Conservation (phyloP, 192 early-diverging fungal species). For the Cetraspora pellucida region DNA sequence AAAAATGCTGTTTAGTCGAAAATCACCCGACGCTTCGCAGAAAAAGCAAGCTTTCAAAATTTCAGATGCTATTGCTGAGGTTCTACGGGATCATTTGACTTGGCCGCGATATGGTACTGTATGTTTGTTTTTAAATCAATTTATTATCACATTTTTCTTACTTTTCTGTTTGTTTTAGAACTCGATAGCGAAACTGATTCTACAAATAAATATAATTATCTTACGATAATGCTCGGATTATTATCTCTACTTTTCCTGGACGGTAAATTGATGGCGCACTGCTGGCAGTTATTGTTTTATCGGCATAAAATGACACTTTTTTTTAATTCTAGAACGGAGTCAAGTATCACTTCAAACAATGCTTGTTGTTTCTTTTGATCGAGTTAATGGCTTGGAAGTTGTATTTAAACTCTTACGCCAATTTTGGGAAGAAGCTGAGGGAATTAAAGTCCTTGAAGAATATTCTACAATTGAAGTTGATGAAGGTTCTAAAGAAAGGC, state of each 20-base stretch:
- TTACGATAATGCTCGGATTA: slow-evolving; percentile 56
- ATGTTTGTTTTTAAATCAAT: background rate
- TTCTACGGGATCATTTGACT: slow-evolving; percentile 56
- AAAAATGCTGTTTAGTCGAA: slow-evolving; percentile 61
- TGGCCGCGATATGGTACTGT: slow-evolving; percentile 47
- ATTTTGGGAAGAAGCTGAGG: slow-evolving; percentile 52
- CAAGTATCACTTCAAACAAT: slow-evolving; percentile 62
- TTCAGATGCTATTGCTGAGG: slow-evolving; percentile 58
- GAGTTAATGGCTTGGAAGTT: slow-evolving; percentile 52
- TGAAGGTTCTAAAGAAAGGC: slow-evolving; percentile 42
- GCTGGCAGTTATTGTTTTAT: background rate
- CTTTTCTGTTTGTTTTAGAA: background rate
- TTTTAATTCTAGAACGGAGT: slow-evolving; percentile 63
- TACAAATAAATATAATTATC: slow-evolving; percentile 57
- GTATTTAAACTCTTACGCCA: slow-evolving; percentile 50
- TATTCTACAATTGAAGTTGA: slow-evolving; percentile 35
- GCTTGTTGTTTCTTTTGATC: slow-evolving; percentile 63
- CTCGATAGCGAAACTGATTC: slow-evolving; percentile 26
- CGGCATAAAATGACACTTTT: background rate
- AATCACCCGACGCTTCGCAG: slow-evolving; percentile 51
- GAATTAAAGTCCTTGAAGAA: slow-evolving; percentile 35
- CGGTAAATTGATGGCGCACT: slow-evolving; percentile 33
- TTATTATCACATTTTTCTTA: background rate
- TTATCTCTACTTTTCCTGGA: slow-evolving; percentile 62
- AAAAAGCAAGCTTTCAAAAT: slow-evolving; percentile 58